Evolutionary conservation across 2,329 filamentous ascomycete species (phyloP), one percentile per base, ranked within the genome.

Genomic region (Cytospora leucostoma): DNA sequence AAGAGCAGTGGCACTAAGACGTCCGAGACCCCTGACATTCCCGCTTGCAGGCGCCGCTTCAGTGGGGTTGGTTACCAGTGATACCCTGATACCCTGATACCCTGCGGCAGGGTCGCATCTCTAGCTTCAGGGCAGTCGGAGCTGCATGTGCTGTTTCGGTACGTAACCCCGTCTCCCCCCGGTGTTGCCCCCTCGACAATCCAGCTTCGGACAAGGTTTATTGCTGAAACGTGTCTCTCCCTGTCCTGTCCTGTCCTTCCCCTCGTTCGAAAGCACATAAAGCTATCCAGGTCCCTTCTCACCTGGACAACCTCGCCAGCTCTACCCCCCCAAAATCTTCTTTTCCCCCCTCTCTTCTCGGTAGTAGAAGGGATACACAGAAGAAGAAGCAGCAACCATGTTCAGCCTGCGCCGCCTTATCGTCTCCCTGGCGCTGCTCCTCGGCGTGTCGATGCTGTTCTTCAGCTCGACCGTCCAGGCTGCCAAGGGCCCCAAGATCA

Each of bases 401-500:
- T 86, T 92, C 74, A 89, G 84, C 73, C 73, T 93, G 64, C 86
- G 90, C 78, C 84, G 88, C 72, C 76, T 93, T 69, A 75, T 92
- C 74, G 82, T 89, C 75, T 87, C 90, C 72, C 82, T 89, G 72
- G 82, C 92, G 74, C 83, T 96, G 74, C 85, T 97, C 73, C 76
- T 96, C 71, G 88, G 91, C 71, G 82, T 93, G 71, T 83, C 84
- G 70, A 82, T 94, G 74, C 79, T 93, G 70, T 86, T 92, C 80
- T 87, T 96, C 74, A 84, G 89, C 70, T 88, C 92, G 78, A 84
- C 86, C 38, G 87, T 85, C 65, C 87, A 90, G 70, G 90, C 91
- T 61, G 82, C 82, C 69, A 92, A 94, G 82, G 94, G 95, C 54
- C 94, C 92, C 67, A 96, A 95, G 87, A 94, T 97, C 82, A 97